phyloP scores from a whole-genome alignment of 2,329 filamentous ascomycete species.

The Fusarium sp. region DNA sequence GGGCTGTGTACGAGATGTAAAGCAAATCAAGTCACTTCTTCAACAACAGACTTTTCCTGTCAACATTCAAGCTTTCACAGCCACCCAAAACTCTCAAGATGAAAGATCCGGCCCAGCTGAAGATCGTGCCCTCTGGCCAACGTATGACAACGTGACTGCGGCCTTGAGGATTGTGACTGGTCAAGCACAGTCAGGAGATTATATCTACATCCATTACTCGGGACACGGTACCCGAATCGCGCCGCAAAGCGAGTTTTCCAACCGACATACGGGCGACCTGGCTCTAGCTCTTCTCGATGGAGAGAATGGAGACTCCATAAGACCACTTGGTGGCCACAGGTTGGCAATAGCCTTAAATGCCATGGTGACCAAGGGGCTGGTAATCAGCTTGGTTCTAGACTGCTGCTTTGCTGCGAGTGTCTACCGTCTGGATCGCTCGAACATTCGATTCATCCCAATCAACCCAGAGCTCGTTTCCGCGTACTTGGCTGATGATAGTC shows the following conservation, averaged over 20 bases:
- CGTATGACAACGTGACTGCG: neutral
- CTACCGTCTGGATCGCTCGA: neutral
- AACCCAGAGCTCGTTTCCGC: neutral
- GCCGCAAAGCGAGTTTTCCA: neutral
- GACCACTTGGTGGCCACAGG: neutral
- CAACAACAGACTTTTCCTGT: neutral
- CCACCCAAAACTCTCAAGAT: neutral
- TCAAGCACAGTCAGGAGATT: neutral
- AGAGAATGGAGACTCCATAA: neutral
- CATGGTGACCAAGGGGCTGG: conserved; percentile 15
- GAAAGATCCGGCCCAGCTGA: neutral
- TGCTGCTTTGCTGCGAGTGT: conserved; percentile 34
- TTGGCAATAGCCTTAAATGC: neutral
- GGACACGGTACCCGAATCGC: neutral
- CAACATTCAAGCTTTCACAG: conserved; percentile 4
- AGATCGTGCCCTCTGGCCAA: neutral
- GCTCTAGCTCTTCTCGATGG: conserved; percentile 13
- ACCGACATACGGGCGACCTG: conserved; percentile 4
- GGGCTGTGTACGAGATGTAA: conserved; percentile 17
- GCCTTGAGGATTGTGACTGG: neutral
- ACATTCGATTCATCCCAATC: neutral
- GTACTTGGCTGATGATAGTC: neutral
- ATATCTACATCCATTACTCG: conserved; percentile 17
- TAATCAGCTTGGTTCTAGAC: conserved; percentile 30
- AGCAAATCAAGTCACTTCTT: neutral